Base-by-base conservation (phyloP, 1,139 yeast genomes). In the Diutina mesorugosa region DNA sequence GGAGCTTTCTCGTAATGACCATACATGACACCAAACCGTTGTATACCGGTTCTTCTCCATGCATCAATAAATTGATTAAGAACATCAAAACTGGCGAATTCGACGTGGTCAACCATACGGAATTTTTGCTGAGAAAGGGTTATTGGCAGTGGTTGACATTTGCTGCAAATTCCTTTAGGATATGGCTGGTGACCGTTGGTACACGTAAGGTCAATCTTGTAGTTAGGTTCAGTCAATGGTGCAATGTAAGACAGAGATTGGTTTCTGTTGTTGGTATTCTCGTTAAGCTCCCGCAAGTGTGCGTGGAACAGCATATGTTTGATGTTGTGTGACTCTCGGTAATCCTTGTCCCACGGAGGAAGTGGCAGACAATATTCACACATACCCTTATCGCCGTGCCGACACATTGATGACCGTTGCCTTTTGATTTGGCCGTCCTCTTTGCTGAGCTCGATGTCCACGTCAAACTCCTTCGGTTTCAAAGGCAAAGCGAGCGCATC, bases 91-190 rank as follows among this genome's bases (percentile, higher is more conserved):
- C 81, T 83, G 21, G 90, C 84, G 69, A 91, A 88, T 68, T 93
- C 98, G 38, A 93, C 95, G 72, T 95, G 98, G 69, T 95, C 99
- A 26, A 95, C 96, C 97, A 93, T 89, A 65, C 99, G 80, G 68
- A 88, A 95, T 55, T 79, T 77, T 68, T 95, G 99, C 67, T 85
- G 91, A 67, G 87, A 96, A 60, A 95, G 75, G 0, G 98, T 90
- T 58, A 95, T 90, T 0, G 97, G 95, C 0, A 96, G 84, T 0
- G 99, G 98, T 69, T 91, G 98, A 69, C 99, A 93, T 68, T 90
- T 90, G n/a, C 96, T 87, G 67, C 99, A 93, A 61, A 93, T 90
- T 0, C 98, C 97, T 57, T 76, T 79, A 1, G 99, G 98, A 87
- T 96, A 91, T 7, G 96, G 93, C 54, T 85, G 82, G 69, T 93